Conservation (phyloP, 768 basidiomycete genomes). For the Sarcodon sp. region DNA sequence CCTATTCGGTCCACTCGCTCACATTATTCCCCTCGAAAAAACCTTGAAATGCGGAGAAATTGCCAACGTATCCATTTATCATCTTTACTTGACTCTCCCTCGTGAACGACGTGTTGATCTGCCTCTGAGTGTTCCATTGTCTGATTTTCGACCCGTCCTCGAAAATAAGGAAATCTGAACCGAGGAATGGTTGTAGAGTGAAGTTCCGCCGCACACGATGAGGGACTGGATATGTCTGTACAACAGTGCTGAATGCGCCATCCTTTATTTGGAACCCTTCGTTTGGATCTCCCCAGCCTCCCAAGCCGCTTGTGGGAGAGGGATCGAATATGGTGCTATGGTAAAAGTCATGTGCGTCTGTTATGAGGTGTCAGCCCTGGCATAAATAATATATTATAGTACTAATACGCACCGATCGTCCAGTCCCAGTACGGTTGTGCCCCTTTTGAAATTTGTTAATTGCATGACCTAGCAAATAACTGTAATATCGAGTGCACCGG, state of each 20-base stretch:
- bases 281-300: constrained; percentile 14
- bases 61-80: not conserved
- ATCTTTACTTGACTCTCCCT: not conserved
- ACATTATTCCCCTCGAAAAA: constrained; percentile 17
- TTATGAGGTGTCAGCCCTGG: not conserved
- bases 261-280: constrained; percentile 10
- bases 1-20: not conserved
- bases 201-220: constrained; percentile 21
- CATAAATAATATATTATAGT: not conserved
- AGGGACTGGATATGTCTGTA: constrained; percentile 18
- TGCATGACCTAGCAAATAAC: no score
- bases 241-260: constrained; percentile 16
- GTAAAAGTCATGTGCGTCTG: constrained; percentile 12
- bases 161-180: constrained; percentile 1
- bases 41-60: not conserved
- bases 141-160: not conserved
- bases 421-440: constrained; percentile 17
- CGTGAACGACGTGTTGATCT: constrained; percentile 12
- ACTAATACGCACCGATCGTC: constrained; percentile 10
- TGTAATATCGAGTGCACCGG: not conserved
- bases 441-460: not conserved
- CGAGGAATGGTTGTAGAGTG: constrained; percentile 14
- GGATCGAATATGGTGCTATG: constrained; percentile 12
- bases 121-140: constrained; percentile 7
- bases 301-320: constrained; percentile 11